Evolutionary conservation across 116 monocot genomes (phyloP).

Genomic region (Phalaenopsis hybrid): DNA sequence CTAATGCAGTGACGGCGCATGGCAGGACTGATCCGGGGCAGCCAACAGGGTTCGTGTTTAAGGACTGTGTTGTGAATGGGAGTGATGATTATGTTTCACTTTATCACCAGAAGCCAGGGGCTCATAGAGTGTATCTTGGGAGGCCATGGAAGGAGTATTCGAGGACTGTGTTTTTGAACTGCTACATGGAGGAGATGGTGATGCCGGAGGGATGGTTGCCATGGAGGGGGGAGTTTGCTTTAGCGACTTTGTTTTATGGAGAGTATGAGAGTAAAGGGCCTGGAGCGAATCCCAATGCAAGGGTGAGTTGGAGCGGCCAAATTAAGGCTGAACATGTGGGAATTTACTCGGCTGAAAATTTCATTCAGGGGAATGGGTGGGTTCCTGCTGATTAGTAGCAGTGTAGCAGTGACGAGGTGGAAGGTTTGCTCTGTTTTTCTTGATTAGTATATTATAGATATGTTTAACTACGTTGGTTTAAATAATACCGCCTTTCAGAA

Average conservation of each 20-base stretch:
- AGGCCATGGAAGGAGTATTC: constrained; percentile 62
- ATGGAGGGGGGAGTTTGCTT: constrained; percentile 38
- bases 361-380: constrained; percentile 46
- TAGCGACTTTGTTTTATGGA: constrained; percentile 42
- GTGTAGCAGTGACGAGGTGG: neutral
- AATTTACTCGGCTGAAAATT: constrained; percentile 35
- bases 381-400: constrained; percentile 3
- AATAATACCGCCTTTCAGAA: too few relatives aligned
- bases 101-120: constrained; percentile 23
- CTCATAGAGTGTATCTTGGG: constrained; percentile 39
- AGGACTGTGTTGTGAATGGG: constrained; percentile 26
- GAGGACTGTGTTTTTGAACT: constrained; percentile 29
- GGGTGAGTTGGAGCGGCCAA: constrained; percentile 48
- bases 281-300: constrained; percentile 24
- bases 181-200: constrained; percentile 37
- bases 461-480: neutral
- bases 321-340: constrained; percentile 25
- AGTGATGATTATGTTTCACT: constrained; percentile 31
- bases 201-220: constrained; percentile 42
- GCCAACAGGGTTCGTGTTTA: constrained; percentile 52
- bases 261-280: constrained; percentile 41
- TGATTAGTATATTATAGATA: neutral
- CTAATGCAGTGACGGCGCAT: constrained; percentile 40
- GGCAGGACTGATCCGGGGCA: constrained; percentile 49
- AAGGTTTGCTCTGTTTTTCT: neutral